Percentiles rank a stretch among this genome's conserved stretches.
Conservation (phyloP, 345 rosid species). For the Jatropha curcas region DNA sequence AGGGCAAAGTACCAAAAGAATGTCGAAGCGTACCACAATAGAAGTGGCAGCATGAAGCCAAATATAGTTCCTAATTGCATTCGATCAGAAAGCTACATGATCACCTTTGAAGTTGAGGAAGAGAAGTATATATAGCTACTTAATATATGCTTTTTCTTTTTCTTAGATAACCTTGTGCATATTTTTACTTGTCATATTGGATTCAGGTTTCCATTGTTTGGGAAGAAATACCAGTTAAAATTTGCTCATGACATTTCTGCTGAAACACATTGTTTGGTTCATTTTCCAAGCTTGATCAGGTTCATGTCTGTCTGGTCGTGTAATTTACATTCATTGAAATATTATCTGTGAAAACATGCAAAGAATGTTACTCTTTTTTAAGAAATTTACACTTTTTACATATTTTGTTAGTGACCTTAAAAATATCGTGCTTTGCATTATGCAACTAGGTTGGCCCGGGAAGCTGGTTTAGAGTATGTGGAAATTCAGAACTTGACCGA, state of each 20-base stretch:
- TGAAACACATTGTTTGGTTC: constrained; percentile 94
- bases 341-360: no score
- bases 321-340: background rate
- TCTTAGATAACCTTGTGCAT: constrained; percentile 4
- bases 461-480: constrained; percentile 93
- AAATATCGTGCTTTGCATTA: constrained; percentile 2
- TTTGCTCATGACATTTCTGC: constrained; percentile 73
- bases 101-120: constrained; percentile 92
- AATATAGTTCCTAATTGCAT: constrained; percentile 90
- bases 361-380: no score
- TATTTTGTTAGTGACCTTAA: background rate
- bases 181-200: background rate
- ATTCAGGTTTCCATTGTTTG: constrained; percentile 88
- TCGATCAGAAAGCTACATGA: constrained; percentile 89
- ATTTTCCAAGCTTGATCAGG: constrained; percentile 97
- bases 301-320: constrained; percentile 20
- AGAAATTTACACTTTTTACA: background rate
- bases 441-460: constrained; percentile 78
- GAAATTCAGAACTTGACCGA: constrained; percentile 94
- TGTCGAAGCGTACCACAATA: constrained; percentile 94
- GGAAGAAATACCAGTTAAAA: constrained; percentile 90
- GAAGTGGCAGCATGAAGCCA: constrained; percentile 74
- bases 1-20: constrained; percentile 99
- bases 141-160: background rate
- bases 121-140: constrained; percentile 63